Evolutionary conservation across 371 early-diverging fungal species (phyloP), one percentile per base, ranked within the genome.

Genomic region (Mortierella sp.): DNA sequence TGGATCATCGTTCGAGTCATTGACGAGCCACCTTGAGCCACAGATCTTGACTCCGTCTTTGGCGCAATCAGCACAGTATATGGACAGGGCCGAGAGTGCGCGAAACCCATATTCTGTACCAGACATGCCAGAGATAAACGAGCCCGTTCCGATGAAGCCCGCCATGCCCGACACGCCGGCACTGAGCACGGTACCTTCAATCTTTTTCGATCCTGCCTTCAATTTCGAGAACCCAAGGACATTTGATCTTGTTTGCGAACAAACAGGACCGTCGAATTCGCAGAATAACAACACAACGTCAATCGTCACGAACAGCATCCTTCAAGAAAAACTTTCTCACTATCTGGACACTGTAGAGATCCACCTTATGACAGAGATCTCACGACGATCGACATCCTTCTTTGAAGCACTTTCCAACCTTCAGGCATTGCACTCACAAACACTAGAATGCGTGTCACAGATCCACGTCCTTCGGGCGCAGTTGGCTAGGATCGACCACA

Each of bases 301-400:
- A 2, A 81, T 84, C 12, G 85, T 87, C 15, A 86, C 91, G 26
- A 92, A 91, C 63, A 82, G 83, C 11, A 84, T 87, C 17, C 81
- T 95, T 43, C 95, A 97, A 80, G 95, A 96, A 47, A 90, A 93
- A 30, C 83, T 97, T n/a, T 91, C 94, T 0, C 88, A 92, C 60
- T 93, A 95, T 64, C 80, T 95, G 62, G 97, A 97, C 73, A 92
- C 92, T 0, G 95, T 97, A 6, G 98, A 98, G 73, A 91, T 91
- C 0, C 95, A 96, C 63, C 79, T 98, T 37, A 87, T 95, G 27
- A 89, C 87, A 26, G 98, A 98, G 72, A 96, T 98, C 34, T 93
- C 95, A 31, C 87, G 89, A 24, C 82, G 97, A 34, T 94, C 96
- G 6, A 86, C 92, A 2, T 93, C 96, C 1, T 98, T 98, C 68